Base-by-base conservation (phyloP, 2,329 filamentous ascomycete genomes). In the Pseudonectria foliicola region DNA sequence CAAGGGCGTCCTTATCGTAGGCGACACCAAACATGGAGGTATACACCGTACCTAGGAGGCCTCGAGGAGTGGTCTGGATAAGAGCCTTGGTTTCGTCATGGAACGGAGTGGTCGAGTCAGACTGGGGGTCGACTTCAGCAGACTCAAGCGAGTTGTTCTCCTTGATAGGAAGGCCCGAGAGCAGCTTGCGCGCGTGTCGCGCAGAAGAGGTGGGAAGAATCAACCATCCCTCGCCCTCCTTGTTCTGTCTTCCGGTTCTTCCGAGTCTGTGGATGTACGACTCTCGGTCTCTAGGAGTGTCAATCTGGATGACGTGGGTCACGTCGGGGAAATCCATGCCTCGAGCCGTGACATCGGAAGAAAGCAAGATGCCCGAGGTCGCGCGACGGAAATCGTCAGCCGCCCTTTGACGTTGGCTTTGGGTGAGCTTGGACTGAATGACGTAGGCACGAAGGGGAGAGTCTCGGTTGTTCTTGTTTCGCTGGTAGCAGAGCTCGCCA, bases 261-360 rank as follows among this genome's bases (percentile, higher is more conserved):
- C 84, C 84, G 27, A 88, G 66, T 39, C 84, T 77, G 59, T 88
- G 84, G 39, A 89, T 82, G 53, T 88, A 88, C 25, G 79, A 75
- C 54, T 86, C 82, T 18, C 77, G 71, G 42, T 75, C 72, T 4
- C 68, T 63, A 2, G 84, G 80, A 4, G 73, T 51, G 43, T 84
- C 80, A 12, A 85, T 54, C 51, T 89, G 84, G 39, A 89, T 79
- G 42, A 88, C 83, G 51, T 87, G 82, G n/a, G 80, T 83, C 14
- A 89, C 84, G 34, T 77, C 69, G 18, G 84, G 84, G 62, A 88
- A 88, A 56, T 90, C 85, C 80, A 90, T 87, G 46, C 85, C 85
- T 58, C 85, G 72, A 10, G 85, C 83, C 6, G 83, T 85, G 23
- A 90, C 84, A 57, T 90, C 85, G 3, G 84, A 85, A 2, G 85